A percentile compares a stretch with the other conserved stretches of the same genome.
phyloP scores from a whole-genome alignment of 2,329 filamentous ascomycete species.

The Fusarium penzigii region DNA sequence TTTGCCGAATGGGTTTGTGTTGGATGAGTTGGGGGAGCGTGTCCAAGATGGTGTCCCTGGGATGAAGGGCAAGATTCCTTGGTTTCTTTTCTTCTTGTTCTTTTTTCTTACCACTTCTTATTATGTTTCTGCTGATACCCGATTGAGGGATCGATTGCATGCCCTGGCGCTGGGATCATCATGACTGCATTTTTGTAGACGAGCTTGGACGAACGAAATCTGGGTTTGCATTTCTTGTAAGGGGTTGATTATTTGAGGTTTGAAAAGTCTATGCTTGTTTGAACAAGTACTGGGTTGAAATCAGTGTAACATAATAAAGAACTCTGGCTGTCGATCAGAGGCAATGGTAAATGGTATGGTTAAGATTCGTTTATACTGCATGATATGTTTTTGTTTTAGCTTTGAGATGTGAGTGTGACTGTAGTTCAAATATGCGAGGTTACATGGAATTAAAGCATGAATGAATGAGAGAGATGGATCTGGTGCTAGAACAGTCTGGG shows the following conservation, averaged over 20 bases:
- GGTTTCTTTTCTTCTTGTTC: conserved; percentile 20
- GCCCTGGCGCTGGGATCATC: conserved; percentile 19
- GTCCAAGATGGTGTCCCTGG: not conserved
- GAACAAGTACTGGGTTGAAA: too few species aligned
- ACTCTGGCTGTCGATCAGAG: too few species aligned
- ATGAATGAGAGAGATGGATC: too few species aligned
- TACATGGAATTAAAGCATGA: too few species aligned
- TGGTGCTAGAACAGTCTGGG: too few species aligned
- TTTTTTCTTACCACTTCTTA: not conserved
- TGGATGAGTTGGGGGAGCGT: conserved; percentile 27
- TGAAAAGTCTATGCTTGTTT: too few species aligned
- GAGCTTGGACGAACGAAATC: conserved; percentile 2
- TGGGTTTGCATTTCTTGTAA: conserved; percentile 18
- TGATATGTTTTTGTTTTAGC: too few species aligned
- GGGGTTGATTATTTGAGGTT: conserved; percentile 15
- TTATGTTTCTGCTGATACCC: conserved; percentile 21
- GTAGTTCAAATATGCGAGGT: too few species aligned
- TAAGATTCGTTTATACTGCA: too few species aligned
- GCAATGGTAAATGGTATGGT: not conserved
- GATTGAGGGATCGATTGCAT: conserved; percentile 23
- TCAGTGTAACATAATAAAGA: too few species aligned
- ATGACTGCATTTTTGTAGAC: conserved; percentile 10
- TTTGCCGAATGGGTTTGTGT: conserved; percentile 81
- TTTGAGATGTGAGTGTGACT: too few species aligned
- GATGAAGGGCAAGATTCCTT: conserved; percentile 11